Evolutionary conservation across 768 basidiomycete species (phyloP), one percentile per base, ranked within the genome.

Genomic region (Kwoniella pini): DNA sequence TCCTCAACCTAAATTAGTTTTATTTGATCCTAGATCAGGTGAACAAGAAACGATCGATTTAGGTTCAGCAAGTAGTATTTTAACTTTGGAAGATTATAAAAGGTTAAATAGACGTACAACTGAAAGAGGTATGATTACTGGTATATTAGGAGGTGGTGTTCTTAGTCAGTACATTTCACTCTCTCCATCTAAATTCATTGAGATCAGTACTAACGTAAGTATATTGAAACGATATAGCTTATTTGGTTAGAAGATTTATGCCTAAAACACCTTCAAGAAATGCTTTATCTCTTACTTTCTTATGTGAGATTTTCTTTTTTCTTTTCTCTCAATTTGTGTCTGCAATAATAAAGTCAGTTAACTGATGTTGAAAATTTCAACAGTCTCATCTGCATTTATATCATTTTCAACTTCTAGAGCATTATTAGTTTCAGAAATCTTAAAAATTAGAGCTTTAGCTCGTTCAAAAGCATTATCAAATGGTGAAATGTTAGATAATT

Each of bases 321-420:
- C n/a, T n/a, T n/a, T n/a, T n/a, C n/a, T n/a, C n/a, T n/a, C n/a
- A n/a, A n/a, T n/a, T n/a, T n/a, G n/a, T n/a, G n/a, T n/a, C n/a
- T n/a, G n/a, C n/a, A n/a, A n/a, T n/a, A n/a, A n/a, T n/a, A n/a
- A n/a, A n/a, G n/a, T n/a, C n/a, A n/a, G n/a, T n/a, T n/a, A n/a
- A n/a, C n/a, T n/a, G n/a, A n/a, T n/a, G n/a, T n/a, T n/a, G n/a
- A n/a, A n/a, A n/a, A n/a, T n/a, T n/a, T n/a, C n/a, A 44, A 42
- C 33, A 65, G 64, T 65, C 40, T 65, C 64, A n/a, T 65, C 64
- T 28, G 54, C 64, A 10, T 65, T 59, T 50, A 65, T 65, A 36
- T 65, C 64, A 12, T 61, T 24, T 26, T 46, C 46, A 12, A 61
- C 64, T 3, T 65, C 64, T 0, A 58, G 58, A 9, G 54, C 38